Base-by-base conservation (phyloP, 2,329 filamentous ascomycete species). In the Cytospora paraplurivora region DNA sequence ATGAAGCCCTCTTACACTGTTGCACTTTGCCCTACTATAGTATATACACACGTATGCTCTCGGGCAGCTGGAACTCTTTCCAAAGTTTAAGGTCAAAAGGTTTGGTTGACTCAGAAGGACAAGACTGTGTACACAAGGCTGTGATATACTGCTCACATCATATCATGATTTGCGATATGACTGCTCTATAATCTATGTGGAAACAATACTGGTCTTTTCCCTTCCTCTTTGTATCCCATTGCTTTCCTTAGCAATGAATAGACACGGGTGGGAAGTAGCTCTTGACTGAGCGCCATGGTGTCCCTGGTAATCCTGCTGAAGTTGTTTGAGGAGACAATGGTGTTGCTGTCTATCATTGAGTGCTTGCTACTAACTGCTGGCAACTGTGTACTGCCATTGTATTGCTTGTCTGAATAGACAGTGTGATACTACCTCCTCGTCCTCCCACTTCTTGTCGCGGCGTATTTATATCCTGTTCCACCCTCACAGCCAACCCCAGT, bases 141-240 rank as follows among this genome's bases (percentile, higher is more conserved):
- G 27, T 4, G 27, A 2, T 4, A 3, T 27, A 27, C 27, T 27
- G 27, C 27, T 27, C 27, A 27, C 27, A 27, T 27, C 4, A 27
- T 27, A 27, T 27, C 27, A 27, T 27, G 27, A 27, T 27, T 27
- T 27, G 27, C 27, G 51, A 50, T 51, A 51, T n/a, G 41, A 58
- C 27, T n/a, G 33, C 56, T 12, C 37, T 47, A 15, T 34, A 58
- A 50, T 50, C 32, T 49, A 47, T 33, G 15, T 57, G 32, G 17
- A 19, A 49, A n/a, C 38, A 38, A 35, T 57, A 47, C 55, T n/a
- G 10, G 38, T 41, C 17, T 12, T 41, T 47, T 49, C 35, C 51
- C 51, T 41, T 7, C 44, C 51, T 58, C 33, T 58, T 21, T 58
- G 32, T 58, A 50, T 58, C 35, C 51, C 37, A 58, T 58, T 58